Base-by-base conservation (phyloP, 2,329 filamentous ascomycete genomes). In the Aspergillus melleus region DNA sequence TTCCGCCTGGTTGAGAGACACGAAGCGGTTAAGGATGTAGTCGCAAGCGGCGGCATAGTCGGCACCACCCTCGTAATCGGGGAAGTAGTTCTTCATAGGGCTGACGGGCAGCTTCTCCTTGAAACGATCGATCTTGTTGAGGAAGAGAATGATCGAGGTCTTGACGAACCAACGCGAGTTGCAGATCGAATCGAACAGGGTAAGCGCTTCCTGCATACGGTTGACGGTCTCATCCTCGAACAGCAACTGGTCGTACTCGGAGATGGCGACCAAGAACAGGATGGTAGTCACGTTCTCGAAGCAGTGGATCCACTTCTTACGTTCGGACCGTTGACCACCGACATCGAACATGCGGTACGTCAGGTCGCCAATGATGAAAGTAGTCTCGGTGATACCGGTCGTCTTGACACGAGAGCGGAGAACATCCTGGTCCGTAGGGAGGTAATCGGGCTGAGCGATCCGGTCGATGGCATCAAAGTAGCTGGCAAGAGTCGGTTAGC, bases 241-340 rank as follows among this genome's bases (percentile, higher is more conserved):
- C 50, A 97, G 85, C 63, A 96, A 84, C 81, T 96, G 93, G 76
- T 97, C 93, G 82, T 97, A 97, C 79, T 96, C 93, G 68, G 92
- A 96, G 70, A 97, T 96, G 78, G 94, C 94, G 67, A 97, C 94
- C 58, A 96, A 82, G 88, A 97, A 97, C 44, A 97, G 89, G 69
- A 97, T 96, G 10, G 93, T 96, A 9, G 92, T 96, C 72, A 97
- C 93, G 71, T 97, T 96, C 82, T 97, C 93, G 79, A 97, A 97
- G 82, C 93, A 96, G 82, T 97, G 93, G 70, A 97, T 97, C 93
- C 93, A 97, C 87, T 97, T 97, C 90, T 97, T 97, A 76, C 93
- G 89, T 80, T 97, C 93, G 6, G 92, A 96, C 76, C 93, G 87
- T 80, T 96, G 93, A 66, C 93, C 94, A 84, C 93, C 93, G 50